phyloP scores from a whole-genome alignment of 1,139 yeast species.

The Cylindricascospora bacillispora region DNA sequence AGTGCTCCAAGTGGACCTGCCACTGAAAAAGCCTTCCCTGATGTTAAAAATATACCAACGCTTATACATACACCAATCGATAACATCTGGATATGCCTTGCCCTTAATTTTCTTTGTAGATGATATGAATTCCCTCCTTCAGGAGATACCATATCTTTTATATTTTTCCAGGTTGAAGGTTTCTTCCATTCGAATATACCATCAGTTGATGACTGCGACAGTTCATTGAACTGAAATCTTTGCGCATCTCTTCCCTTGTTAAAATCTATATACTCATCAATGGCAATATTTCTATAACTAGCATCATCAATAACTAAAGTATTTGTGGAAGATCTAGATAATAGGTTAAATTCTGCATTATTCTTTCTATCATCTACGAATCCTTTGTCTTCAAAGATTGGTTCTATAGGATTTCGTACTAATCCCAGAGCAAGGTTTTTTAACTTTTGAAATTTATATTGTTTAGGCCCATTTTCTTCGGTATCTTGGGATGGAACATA shows the following conservation, averaged over 20 bases:
- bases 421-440: slow-evolving; percentile 2
- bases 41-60: slow-evolving; percentile 61
- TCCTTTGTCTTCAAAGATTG: slow-evolving; percentile 1
- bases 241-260: slow-evolving; percentile 1
- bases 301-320: slow-evolving; percentile 14
- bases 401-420: slow-evolving; percentile 2
- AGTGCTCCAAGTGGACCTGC: slow-evolving; percentile 78
- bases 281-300: slow-evolving; percentile 13
- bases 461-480: background rate
- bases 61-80: slow-evolving; percentile 75
- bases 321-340: slow-evolving; percentile 1
- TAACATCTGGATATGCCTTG: slow-evolving; percentile 66
- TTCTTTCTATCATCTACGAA: slow-evolving; percentile 1
- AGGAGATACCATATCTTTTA: slow-evolving; percentile 2
- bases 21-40: slow-evolving; percentile 60
- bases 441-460: slow-evolving; percentile 2
- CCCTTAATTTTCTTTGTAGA: slow-evolving; percentile 43
- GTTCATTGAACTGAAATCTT: background rate
- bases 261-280: slow-evolving; percentile 9
- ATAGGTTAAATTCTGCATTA: background rate
- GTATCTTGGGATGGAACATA: background rate
- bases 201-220: slow-evolving; percentile 2
- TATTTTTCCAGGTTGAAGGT: slow-evolving; percentile 3
- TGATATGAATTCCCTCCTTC: slow-evolving; percentile 8
- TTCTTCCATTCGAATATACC: slow-evolving; percentile 1